A percentile compares a stretch with the other conserved stretches of the same genome.
These are phyloP conservation scores for Cichorium intybus DNA, from an alignment of 140 eudicot genomes.

Conservation along the genomic window DNA sequence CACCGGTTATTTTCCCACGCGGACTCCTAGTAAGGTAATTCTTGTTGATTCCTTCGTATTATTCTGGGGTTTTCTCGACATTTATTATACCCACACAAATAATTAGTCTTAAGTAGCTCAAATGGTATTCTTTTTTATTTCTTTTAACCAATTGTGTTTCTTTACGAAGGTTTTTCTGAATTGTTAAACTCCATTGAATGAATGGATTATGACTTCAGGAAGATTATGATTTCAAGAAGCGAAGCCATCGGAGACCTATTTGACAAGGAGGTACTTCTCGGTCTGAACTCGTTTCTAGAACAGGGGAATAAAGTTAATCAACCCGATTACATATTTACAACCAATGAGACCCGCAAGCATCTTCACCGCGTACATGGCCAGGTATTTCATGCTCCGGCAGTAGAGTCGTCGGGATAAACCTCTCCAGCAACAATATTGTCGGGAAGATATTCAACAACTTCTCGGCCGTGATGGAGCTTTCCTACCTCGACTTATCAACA, in stretches of 20 bases:
- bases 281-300: slow-evolving; percentile 43
- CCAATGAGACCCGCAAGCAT: slow-evolving; percentile 46
- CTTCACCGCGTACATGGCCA: slow-evolving; percentile 64
- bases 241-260: slow-evolving; percentile 45
- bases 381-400: slow-evolving; percentile 57
- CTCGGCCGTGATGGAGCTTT: slow-evolving; percentile 64
- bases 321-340: slow-evolving; percentile 55
- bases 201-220: slow-evolving; percentile 41
- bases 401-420: slow-evolving; percentile 59
- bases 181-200: background rate
- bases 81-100: background rate
- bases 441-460: slow-evolving; percentile 63
- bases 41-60: background rate
- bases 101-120: background rate
- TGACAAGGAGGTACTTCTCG: slow-evolving; percentile 58
- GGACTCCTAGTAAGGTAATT: no score
- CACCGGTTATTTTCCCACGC: no score
- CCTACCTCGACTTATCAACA: slow-evolving; percentile 58
- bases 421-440: slow-evolving; percentile 45
- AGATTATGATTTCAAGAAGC: no score
- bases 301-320: slow-evolving; percentile 45
- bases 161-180: slow-evolving; percentile 6
- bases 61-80: background rate
- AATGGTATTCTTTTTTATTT: background rate
- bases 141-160: slow-evolving; percentile 1